Percentiles rank a stretch among this genome's conserved stretches.
These are phyloP conservation scores for Aspergillus nidulans DNA, from an alignment of 495 filamentous ascomycete genomes.

Conservation along the genomic window DNA sequence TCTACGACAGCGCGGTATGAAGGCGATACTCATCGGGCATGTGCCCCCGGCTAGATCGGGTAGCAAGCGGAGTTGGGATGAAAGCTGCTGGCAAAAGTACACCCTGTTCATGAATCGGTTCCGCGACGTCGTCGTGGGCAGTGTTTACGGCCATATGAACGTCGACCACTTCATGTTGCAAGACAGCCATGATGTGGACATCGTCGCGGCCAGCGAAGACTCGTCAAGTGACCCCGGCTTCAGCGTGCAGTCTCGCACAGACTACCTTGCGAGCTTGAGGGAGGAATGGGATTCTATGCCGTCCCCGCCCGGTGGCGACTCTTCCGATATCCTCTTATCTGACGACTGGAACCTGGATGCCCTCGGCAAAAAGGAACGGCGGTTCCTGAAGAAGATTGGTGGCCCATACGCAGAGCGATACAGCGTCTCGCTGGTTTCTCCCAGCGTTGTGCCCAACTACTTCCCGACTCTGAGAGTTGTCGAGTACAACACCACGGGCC, in stretches of 20 bases:
- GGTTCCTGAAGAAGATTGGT: conserved; percentile 63
- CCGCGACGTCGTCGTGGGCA: conserved; percentile 78
- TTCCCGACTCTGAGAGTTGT: conserved; percentile 82
- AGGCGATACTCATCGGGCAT: conserved; percentile 91
- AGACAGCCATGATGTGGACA: conserved; percentile 71
- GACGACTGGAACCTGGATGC: conserved; percentile 5
- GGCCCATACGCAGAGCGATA: conserved; percentile 82
- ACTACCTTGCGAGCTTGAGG: conserved; percentile 78
- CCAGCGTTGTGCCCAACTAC: conserved; percentile 89
- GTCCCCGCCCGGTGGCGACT: conserved; percentile 38
- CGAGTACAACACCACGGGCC: conserved; percentile 88
- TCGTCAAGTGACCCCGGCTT: conserved; percentile 30
- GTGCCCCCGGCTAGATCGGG: conserved; percentile 84
- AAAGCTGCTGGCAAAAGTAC: conserved; percentile 98
- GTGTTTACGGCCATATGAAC: conserved; percentile 95
- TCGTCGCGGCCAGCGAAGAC: conserved; percentile 21
- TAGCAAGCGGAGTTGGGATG: conserved; percentile 83
- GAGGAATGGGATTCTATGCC: conserved; percentile 73
- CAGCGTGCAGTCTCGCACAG: conserved; percentile 57
- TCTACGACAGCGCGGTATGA: conserved; percentile 78
- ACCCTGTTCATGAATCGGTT: conserved; percentile 85
- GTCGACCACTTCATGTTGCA: conserved; percentile 96
- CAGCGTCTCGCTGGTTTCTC: conserved; percentile 69
- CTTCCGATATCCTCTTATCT: conserved; percentile 12
- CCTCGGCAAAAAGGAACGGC: conserved; percentile 42